A percentile compares a stretch with the other conserved stretches of the same genome.
Evolutionary conservation across 2,329 filamentous ascomycete genomes (phyloP).

Genomic region (Sordariomycetes sp.): DNA sequence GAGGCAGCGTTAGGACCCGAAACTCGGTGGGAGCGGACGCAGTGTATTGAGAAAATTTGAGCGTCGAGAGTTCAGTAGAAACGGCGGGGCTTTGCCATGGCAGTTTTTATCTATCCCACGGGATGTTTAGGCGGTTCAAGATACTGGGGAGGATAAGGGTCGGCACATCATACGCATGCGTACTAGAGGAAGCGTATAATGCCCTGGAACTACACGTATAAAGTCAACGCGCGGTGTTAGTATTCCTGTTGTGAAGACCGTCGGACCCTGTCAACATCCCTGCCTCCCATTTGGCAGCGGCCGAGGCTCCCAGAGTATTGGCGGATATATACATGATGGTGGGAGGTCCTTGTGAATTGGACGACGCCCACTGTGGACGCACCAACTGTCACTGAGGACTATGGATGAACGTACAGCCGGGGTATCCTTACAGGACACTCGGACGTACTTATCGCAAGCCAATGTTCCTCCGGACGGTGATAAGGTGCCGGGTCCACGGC

Average conservation of each 20-base stretch:
- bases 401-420: constrained; percentile 12
- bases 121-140: neutral
- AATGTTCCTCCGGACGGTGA: neutral
- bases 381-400: constrained; percentile 11
- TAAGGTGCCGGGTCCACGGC: neutral
- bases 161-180: constrained; percentile 12
- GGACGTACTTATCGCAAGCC: constrained; percentile 6
- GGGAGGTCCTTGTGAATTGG: too few species aligned
- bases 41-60: constrained; percentile 18
- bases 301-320: too few species aligned
- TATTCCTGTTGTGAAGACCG: neutral
- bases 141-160: neutral
- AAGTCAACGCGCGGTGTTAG: neutral
- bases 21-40: neutral
- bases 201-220: constrained; percentile 8
- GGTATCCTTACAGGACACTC: constrained; percentile 15
- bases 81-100: too few species aligned
- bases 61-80: constrained; percentile 16
- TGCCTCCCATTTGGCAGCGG: too few species aligned
- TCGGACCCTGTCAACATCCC: neutral
- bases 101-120: too few species aligned
- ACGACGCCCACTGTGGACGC: too few species aligned
- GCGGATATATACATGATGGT: too few species aligned
- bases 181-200: constrained; percentile 10
- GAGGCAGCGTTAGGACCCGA: neutral